Conservation (phyloP, 1,284 basidiomycete species). For the Wolfiporia cocos region DNA sequence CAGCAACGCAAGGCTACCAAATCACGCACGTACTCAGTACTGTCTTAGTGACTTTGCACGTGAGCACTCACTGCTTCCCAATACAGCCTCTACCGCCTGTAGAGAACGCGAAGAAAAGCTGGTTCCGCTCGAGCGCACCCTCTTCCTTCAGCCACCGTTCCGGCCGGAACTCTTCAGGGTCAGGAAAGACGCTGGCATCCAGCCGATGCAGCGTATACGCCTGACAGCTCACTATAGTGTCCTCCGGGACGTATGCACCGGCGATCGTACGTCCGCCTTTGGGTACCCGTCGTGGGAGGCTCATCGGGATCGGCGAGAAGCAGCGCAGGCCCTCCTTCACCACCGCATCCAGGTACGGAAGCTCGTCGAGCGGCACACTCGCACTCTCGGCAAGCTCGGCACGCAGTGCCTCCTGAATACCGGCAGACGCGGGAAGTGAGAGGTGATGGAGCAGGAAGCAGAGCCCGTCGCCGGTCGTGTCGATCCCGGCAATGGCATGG, state of each 20-base stretch:
- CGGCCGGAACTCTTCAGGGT: conserved; percentile 79
- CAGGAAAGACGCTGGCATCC: conserved; percentile 80
- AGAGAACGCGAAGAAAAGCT: conserved; percentile 21
- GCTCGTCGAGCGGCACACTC: conserved; percentile 56
- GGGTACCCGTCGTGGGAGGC: conserved; percentile 78
- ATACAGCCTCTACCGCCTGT: conserved; percentile 21
- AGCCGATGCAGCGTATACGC: conserved; percentile 86
- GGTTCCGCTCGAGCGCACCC: conserved; percentile 33
- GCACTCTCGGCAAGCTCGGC: conserved; percentile 13
- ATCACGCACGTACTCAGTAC: background rate
- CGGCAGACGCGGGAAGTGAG: conserved; percentile 12
- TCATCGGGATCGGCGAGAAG: conserved; percentile 89
- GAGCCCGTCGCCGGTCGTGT: conserved; percentile 22
- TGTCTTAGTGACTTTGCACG: background rate
- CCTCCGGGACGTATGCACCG: conserved; percentile 84
- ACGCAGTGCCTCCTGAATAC: conserved; percentile 15
- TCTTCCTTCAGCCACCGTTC: conserved; percentile 88
- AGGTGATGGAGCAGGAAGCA: conserved; percentile 22
- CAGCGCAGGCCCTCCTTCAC: conserved; percentile 89
- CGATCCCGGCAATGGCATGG: conserved; percentile 21
- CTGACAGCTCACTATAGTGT: conserved; percentile 92
- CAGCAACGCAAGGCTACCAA: conserved; percentile 18
- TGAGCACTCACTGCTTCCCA: conserved; percentile 18
- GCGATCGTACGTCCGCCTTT: conserved; percentile 83
- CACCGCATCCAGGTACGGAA: conserved; percentile 86